Conservation (phyloP, 2,329 filamentous ascomycete genomes). For the Mollisia scopiformis region DNA sequence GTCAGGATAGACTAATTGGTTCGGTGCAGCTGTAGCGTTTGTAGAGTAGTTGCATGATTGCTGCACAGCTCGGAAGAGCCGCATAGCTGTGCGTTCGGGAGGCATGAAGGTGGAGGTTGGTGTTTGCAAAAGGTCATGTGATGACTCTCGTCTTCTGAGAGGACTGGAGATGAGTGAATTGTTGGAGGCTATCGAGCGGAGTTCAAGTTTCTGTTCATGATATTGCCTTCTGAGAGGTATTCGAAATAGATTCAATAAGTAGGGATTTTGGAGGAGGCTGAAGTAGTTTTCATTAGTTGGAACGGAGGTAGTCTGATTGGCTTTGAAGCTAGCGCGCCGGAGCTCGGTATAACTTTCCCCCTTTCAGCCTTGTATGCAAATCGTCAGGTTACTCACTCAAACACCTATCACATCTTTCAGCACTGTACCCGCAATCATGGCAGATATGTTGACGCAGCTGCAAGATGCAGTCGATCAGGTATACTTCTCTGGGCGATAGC, state of each 20-base stretch:
- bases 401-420: neutral
- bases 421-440: slow-evolving; percentile 50
- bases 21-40: slow-evolving; percentile 20
- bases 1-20: slow-evolving; percentile 47
- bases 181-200: neutral
- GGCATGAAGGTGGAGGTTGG: slow-evolving; percentile 24
- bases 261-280: neutral
- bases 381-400: slow-evolving; percentile 12
- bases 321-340: neutral
- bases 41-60: slow-evolving; percentile 29
- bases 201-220: neutral
- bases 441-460: slow-evolving; percentile 78
- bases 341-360: neutral
- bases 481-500: slow-evolving; percentile 16
- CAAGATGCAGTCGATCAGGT: slow-evolving; percentile 87
- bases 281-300: slow-evolving; percentile 1
- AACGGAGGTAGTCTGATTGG: neutral
- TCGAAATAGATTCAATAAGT: neutral
- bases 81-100: slow-evolving; percentile 15
- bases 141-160: neutral
- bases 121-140: slow-evolving; percentile 9
- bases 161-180: neutral
- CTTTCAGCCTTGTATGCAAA: slow-evolving; percentile 20
- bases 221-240: neutral
- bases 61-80: slow-evolving; percentile 23